Conservation (phyloP, 2,329 filamentous ascomycete genomes). For the Penicillium occitanis region DNA sequence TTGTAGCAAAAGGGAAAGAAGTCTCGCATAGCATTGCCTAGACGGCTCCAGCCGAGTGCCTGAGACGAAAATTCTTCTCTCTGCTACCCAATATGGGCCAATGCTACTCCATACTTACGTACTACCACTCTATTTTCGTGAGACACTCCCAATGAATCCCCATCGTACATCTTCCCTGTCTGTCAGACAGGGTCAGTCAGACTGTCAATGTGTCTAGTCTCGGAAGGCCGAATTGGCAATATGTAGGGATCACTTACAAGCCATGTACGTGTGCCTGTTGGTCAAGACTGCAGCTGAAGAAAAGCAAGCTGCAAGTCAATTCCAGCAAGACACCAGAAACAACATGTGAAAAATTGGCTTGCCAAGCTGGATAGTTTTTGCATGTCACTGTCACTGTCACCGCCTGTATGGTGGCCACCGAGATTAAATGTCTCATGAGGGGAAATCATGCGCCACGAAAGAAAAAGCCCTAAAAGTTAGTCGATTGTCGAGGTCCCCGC, state of each 20-base stretch:
- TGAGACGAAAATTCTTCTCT: not conserved
- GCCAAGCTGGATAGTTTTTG: not conserved
- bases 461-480: slow-evolving; percentile 1
- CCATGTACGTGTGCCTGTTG: not conserved
- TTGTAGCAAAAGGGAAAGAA: not conserved
- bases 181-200: not conserved
- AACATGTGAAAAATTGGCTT: not conserved
- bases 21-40: not conserved
- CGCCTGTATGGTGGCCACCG: not conserved
- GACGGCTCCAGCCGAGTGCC: not conserved
- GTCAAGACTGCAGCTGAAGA: not conserved
- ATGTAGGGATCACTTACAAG: not conserved
- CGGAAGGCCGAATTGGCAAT: not conserved
- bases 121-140: not conserved
- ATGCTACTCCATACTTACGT: not conserved
- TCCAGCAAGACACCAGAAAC: not conserved
- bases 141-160: not conserved
- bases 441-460: not conserved
- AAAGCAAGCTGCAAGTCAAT: not conserved
- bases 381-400: not conserved
- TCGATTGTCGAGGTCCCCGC: not conserved
- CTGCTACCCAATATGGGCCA: slow-evolving; percentile 5
- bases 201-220: not conserved
- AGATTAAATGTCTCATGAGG: not conserved
- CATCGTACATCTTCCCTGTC: not conserved